Percentiles rank a stretch among this genome's conserved stretches.
Evolutionary conservation across 2,329 filamentous ascomycete species (phyloP).

Genomic region (Talaromyces sp.): DNA sequence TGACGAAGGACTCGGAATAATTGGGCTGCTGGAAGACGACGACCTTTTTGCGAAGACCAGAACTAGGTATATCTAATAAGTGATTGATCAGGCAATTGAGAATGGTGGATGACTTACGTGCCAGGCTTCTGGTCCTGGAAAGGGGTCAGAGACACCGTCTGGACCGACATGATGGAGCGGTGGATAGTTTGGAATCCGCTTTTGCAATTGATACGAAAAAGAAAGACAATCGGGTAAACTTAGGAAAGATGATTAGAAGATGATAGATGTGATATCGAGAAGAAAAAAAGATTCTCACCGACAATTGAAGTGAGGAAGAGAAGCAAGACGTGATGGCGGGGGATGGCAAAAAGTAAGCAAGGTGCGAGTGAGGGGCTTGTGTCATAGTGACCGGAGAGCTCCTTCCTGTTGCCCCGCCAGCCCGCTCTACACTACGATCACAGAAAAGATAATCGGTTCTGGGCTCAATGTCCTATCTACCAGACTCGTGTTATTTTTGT

Average conservation of each 20-base stretch:
- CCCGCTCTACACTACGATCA: background rate
- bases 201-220: background rate
- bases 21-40: constrained; percentile 91
- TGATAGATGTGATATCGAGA: background rate
- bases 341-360: background rate
- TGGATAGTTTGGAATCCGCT: background rate
- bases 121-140: constrained; percentile 98
- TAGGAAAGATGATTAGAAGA: background rate
- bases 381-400: constrained; percentile 4
- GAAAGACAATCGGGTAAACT: background rate
- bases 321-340: background rate
- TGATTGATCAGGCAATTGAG: background rate
- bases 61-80: constrained; percentile 52
- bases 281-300: background rate
- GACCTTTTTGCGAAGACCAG: constrained; percentile 98
- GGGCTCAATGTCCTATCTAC: background rate
- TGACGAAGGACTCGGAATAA: constrained; percentile 94
- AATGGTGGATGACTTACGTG: constrained; percentile 67
- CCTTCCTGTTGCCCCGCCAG: background rate
- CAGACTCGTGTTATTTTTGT: background rate
- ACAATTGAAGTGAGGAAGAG: background rate
- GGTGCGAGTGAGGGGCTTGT: constrained; percentile 5
- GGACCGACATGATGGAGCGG: constrained; percentile 57
- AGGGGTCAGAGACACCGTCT: constrained; percentile 75
- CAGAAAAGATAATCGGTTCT: background rate